These are phyloP conservation scores for Chlamydomonas asymmetrica DNA, from an alignment of 139 green algal species.

Conservation along the genomic window DNA sequence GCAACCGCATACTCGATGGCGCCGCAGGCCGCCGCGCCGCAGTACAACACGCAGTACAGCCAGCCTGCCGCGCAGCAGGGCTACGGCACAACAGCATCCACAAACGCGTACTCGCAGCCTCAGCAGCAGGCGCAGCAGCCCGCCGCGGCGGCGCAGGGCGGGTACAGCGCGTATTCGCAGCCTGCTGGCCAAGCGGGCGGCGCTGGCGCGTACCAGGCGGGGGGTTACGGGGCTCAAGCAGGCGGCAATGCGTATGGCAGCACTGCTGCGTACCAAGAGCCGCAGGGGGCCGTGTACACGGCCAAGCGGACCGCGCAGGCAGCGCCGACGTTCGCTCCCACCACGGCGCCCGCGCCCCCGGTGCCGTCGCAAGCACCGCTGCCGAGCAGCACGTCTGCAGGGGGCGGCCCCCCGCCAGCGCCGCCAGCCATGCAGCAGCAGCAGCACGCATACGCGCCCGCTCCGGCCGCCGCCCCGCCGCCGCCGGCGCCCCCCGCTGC, in stretches of 20 bases:
- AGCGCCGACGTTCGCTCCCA: slow-evolving; percentile 39
- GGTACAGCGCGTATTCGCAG: not conserved
- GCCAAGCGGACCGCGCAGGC: slow-evolving; percentile 13
- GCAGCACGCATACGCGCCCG: not conserved
- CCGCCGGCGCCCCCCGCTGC: not conserved
- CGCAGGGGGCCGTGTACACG: slow-evolving; percentile 14
- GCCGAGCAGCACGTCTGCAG: not conserved
- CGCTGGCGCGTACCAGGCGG: too few species aligned
- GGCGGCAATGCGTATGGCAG: too few species aligned
- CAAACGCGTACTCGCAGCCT: slow-evolving; percentile 9
- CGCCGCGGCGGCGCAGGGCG: not conserved
- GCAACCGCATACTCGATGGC: not conserved
- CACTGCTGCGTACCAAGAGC: slow-evolving; percentile 8
- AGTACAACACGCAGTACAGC: not conserved
- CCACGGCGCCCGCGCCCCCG: slow-evolving; percentile 19
- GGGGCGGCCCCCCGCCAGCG: not conserved
- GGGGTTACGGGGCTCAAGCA: too few species aligned
- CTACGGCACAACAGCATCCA: not conserved
- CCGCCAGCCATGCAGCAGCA: not conserved
- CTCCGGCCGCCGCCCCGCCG: not conserved
- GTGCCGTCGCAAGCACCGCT: slow-evolving; percentile 23
- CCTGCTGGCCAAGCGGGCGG: too few species aligned
- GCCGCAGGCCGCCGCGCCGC: not conserved
- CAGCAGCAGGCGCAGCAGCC: slow-evolving; percentile 6
- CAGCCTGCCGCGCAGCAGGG: not conserved